Evolutionary conservation across 75 land plant genomes (phyloP).

Genomic region (Selaginella tamariscina): DNA sequence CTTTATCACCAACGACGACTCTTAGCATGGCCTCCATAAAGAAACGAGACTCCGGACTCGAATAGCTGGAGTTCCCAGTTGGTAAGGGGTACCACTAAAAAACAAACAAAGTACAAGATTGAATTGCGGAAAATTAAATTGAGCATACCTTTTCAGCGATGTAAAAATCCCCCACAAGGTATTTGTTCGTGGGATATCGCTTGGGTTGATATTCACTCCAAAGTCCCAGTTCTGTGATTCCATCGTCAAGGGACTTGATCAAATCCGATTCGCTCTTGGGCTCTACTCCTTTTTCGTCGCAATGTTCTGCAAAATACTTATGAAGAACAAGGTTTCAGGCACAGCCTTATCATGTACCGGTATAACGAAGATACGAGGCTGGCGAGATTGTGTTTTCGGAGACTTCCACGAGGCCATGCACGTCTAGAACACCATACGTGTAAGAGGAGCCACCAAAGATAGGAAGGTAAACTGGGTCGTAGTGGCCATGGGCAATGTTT

Average conservation of each 20-base stretch:
- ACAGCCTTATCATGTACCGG: constrained; percentile 1
- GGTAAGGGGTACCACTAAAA: constrained; percentile 1
- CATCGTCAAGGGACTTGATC: constrained; percentile 3
- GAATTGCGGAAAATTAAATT: not conserved
- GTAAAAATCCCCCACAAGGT: not conserved
- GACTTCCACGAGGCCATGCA: constrained; percentile 4
- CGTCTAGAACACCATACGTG: constrained; percentile 3
- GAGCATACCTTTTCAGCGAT: constrained; percentile 1
- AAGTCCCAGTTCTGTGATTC: not conserved
- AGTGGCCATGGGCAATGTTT: constrained; percentile 1
- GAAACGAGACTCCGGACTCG: not conserved
- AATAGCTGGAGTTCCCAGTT: constrained; percentile 3
- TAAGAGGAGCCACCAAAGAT: constrained; percentile 3
- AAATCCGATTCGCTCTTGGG: constrained; percentile 3
- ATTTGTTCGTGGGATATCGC: constrained; percentile 3
- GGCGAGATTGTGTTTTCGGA: constrained; percentile 3
- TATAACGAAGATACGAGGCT: constrained; percentile 1
- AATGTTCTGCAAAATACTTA: not conserved
- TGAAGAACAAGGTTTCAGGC: constrained; percentile 3
- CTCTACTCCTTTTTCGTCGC: constrained; percentile 1
- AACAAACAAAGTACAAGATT: not conserved
- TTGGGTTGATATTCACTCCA: not conserved
- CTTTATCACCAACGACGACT: constrained; percentile 3
- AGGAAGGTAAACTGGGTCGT: constrained; percentile 1
- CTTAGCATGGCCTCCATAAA: constrained; percentile 3